These are phyloP conservation scores for Canavalia gladiata DNA, from an alignment of 306 rosid genomes.

Conservation along the genomic window DNA sequence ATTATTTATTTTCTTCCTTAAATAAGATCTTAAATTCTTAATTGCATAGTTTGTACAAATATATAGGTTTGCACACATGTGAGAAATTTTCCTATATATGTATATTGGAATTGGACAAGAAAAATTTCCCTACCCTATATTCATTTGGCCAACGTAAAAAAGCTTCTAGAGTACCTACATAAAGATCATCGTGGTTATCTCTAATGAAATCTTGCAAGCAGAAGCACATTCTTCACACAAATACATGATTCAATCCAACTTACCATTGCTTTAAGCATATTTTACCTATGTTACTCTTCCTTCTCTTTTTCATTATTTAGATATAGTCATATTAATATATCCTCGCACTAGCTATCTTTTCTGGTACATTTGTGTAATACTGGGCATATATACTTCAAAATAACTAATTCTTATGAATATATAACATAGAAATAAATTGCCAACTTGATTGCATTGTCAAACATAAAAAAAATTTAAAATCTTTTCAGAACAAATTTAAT, in stretches of 20 bases:
- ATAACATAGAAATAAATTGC: constrained; percentile 15
- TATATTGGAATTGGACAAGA: background rate
- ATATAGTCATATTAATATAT: background rate
- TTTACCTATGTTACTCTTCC: background rate
- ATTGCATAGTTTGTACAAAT: background rate
- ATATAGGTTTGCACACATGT: background rate
- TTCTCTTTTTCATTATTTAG: background rate
- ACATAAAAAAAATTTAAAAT: background rate
- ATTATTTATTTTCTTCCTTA: background rate
- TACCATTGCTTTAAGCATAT: background rate
- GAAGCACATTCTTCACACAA: background rate
- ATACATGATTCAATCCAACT: constrained; percentile 5
- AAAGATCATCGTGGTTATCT: background rate
- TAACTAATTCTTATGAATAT: constrained; percentile 17
- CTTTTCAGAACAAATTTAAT: too few relatives aligned
- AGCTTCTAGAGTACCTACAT: constrained; percentile 25
- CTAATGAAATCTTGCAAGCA: constrained; percentile 25
- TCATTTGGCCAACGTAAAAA: constrained; percentile 10
- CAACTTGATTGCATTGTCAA: background rate
- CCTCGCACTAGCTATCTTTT: constrained; percentile 11
- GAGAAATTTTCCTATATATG: constrained; percentile 3
- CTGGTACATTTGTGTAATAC: constrained; percentile 12
- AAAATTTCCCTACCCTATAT: background rate
- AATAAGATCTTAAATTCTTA: background rate
- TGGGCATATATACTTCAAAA: constrained; percentile 26